Base-by-base conservation (phyloP, 805 yeast species). In the Kodamaea restingae region DNA sequence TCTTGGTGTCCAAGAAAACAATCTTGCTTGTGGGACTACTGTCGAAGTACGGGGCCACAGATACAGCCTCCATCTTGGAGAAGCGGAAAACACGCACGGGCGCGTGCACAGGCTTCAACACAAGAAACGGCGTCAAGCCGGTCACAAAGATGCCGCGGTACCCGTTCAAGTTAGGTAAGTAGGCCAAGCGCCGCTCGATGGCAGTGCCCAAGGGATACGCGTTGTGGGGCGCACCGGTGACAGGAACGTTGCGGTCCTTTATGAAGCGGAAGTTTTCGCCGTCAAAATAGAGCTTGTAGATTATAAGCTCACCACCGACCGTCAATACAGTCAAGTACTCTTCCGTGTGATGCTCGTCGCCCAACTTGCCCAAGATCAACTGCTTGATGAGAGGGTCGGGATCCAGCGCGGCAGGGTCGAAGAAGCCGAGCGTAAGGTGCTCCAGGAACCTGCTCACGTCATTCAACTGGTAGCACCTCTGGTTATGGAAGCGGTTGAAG, bases 191-290 rank as follows among this genome's bases (percentile, higher is more conserved):
- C 58, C 93, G 73, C 57, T 85, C 95, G 33, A 84, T 73, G 4
- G 70, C 70, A 1, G 82, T 83, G 31, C 86, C 86, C 42, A 75
- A 70, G 1, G 84, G 71, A 50, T 79, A 82, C 1, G 90, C 84
- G 56, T 84, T 84, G 40, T 78, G 83, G 1, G 93, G 91, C 0
- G 91, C 93, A 40, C 95, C 95, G 1, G 87, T 78, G 8, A 82
- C 70, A 3, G 61, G 50, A 35, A 65, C 54, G 42, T 71, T 75
- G 51, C 61, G 68, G 41, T 65, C 72, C 54, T 72, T 76, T 36
- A 52, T 46, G 27, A 71, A 66, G 35, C 53, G 58, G 45, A 56
- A 71, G 44, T 60, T 65, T 18, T 58, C 71, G 12, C 74, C 73
- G 49, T 71, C 77, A 43, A 65, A 65, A 44, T 61, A 77, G 25